Conservation (phyloP, 768 basidiomycete genomes). For the Pulveroboletus sp. region DNA sequence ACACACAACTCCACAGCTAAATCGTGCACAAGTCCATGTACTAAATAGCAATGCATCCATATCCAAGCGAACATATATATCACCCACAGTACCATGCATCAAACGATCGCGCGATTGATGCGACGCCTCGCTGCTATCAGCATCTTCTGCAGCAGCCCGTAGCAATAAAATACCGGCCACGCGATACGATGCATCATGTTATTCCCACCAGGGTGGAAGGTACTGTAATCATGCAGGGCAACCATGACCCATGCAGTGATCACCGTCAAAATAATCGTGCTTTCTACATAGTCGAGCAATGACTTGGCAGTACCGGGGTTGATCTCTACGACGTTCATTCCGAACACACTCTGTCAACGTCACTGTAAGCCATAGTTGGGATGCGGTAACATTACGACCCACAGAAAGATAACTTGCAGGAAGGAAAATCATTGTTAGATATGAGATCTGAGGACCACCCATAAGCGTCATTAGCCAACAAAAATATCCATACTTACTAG, state of each 20-base stretch:
- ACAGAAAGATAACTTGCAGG: slow-evolving; percentile 47
- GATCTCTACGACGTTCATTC: slow-evolving; percentile 33
- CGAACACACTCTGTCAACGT: slow-evolving; percentile 30
- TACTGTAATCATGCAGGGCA: slow-evolving; percentile 41
- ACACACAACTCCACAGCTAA: not conserved
- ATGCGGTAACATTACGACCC: not conserved
- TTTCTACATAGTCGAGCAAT: slow-evolving; percentile 38
- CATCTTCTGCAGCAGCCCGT: not conserved
- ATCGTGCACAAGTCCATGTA: not conserved
- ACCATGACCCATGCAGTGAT: slow-evolving; percentile 56
- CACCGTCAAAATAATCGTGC: slow-evolving; percentile 48
- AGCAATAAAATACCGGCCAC: slow-evolving; percentile 20
- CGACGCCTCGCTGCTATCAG: not conserved
- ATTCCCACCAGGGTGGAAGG: slow-evolving; percentile 15
- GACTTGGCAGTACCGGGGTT: slow-evolving; percentile 23
- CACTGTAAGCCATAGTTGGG: not conserved
- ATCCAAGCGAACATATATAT: not conserved
- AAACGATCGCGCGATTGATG: not conserved
- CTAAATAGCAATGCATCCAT: not conserved
- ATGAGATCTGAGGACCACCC: slow-evolving; percentile 41
- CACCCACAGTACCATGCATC: not conserved
- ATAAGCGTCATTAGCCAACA: not conserved
- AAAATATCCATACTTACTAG: slow-evolving; percentile 12
- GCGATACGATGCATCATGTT: slow-evolving; percentile 8
- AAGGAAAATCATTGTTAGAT: slow-evolving; percentile 60